phyloP scores from a whole-genome alignment of 2,329 filamentous ascomycete genomes.

The Fusarium graminum region DNA sequence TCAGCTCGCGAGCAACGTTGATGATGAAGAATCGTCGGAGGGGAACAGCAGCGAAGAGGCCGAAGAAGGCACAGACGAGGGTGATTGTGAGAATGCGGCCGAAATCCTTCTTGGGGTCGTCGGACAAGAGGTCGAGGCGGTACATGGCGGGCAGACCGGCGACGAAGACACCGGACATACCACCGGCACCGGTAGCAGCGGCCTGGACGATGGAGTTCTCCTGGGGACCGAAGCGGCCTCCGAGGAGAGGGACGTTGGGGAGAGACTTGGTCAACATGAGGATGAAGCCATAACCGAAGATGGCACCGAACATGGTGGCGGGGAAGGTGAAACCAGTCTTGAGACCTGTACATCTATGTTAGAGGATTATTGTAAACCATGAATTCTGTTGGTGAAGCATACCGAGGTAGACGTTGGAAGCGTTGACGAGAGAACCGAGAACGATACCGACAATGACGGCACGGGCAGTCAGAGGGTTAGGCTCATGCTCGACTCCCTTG shows the following conservation, averaged over 20 bases:
- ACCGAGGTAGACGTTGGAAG: conserved; percentile 73
- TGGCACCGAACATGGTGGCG: conserved; percentile 65
- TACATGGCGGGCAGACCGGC: conserved; percentile 72
- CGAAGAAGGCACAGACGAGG: conserved; percentile 73
- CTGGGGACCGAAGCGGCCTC: conserved; percentile 68
- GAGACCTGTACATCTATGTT: conserved; percentile 53
- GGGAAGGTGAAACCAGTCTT: conserved; percentile 66
- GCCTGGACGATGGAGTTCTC: conserved; percentile 74
- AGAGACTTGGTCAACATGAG: conserved; percentile 65
- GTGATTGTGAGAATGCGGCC: conserved; percentile 70
- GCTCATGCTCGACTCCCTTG: conserved; percentile 59
- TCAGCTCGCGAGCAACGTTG: conserved; percentile 71
- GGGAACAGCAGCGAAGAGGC: conserved; percentile 72
- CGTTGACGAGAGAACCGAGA: conserved; percentile 71
- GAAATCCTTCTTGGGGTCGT: conserved; percentile 67
- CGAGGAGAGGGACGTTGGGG: conserved; percentile 64
- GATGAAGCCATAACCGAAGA: conserved; percentile 71
- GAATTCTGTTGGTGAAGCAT: conserved; percentile 25
- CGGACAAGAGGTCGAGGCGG: conserved; percentile 63
- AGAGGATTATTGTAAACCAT: not conserved
- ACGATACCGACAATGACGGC: conserved; percentile 67
- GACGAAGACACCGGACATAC: conserved; percentile 69
- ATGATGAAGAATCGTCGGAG: conserved; percentile 77
- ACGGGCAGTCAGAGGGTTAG: conserved; percentile 66
- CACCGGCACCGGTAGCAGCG: conserved; percentile 70